phyloP scores from a whole-genome alignment of 2,329 filamentous ascomycete species.

The Arthroderma sp. region DNA sequence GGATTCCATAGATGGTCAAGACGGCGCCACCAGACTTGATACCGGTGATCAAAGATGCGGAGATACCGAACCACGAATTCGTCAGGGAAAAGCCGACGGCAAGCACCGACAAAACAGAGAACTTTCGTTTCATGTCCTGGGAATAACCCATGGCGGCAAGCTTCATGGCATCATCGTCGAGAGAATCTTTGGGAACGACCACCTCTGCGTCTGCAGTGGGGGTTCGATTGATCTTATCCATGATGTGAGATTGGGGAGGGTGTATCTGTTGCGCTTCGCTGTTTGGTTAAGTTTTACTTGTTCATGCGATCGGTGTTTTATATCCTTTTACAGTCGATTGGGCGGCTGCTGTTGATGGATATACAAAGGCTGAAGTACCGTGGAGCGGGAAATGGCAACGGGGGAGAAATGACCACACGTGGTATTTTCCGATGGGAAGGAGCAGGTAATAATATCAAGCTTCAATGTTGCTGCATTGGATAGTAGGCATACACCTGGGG shows the following conservation, averaged over 20 bases:
- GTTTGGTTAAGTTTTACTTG: neutral
- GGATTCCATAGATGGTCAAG: conserved; percentile 38
- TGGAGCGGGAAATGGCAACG: too few relatives aligned
- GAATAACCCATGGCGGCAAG: conserved; percentile 37
- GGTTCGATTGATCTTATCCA: neutral
- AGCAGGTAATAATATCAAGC: too few relatives aligned
- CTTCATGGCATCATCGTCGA: conserved; percentile 29
- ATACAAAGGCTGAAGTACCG: too few relatives aligned
- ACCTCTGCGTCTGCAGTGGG: neutral
- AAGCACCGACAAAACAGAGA: conserved; percentile 36
- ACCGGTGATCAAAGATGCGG: conserved; percentile 35
- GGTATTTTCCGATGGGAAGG: too few relatives aligned
- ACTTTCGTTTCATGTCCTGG: conserved; percentile 36
- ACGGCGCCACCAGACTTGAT: conserved; percentile 39
- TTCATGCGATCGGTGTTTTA: neutral
- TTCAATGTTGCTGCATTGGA: too few relatives aligned
- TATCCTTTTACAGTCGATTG: neutral
- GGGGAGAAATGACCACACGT: too few relatives aligned
- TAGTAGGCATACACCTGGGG: too few relatives aligned
- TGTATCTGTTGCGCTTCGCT: neutral
- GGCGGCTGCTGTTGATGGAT: too few relatives aligned
- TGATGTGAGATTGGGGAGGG: neutral
- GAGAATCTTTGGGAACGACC: neutral
- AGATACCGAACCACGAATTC: conserved; percentile 41
- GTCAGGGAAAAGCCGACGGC: conserved; percentile 40